Evolutionary conservation across 805 yeast genomes (phyloP), one percentile per base, ranked within the genome.

Genomic region (Candida endomychidarum): DNA sequence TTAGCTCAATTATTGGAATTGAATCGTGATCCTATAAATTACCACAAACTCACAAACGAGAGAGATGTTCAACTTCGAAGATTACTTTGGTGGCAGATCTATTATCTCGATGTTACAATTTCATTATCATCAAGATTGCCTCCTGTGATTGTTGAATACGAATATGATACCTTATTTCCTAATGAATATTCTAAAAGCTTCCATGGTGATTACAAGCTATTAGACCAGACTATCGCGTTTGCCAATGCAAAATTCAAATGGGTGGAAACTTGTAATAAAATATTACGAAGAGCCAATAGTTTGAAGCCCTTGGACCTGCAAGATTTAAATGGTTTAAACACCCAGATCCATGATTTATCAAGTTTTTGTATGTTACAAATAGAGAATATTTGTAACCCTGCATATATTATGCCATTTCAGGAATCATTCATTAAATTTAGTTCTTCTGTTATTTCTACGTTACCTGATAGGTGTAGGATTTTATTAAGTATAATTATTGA

Each of bases 81-180:
- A 22, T 19, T 47, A 16, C 41, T 47, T 17, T 45, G 50, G 48
- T 47, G 48, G 50, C 42, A 38, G 27, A 42, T 47, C 12, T 45
- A 31, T 35, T 39, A 38, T 31, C 26, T 47, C 7, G 50, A 47
- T 31, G 30, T 40, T 17, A 42, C 46, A 7, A 41, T 43, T 10
- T 15, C 48, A 2, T 27, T 47, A 14, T 45, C 48, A 4, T 44
- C 50, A 18, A 29, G 29, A 15, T n/a, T 47, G 9, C 31, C 48
- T 11, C 48, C 48, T 10, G 42, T 47, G 5, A 41, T 45, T 7
- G 18, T 30, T 8, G 39, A 44, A 14, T 39, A 33, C 23, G 48
- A 45, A 17, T 46, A 36, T 32, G 49, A 46, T 35, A 46, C 49
- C 2, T 14, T 32, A 6, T 36, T 44, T 10, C 50, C 50, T 2